Conservation (phyloP, 176 grass and related monocot genomes). For the Aegilops umbellulata region DNA sequence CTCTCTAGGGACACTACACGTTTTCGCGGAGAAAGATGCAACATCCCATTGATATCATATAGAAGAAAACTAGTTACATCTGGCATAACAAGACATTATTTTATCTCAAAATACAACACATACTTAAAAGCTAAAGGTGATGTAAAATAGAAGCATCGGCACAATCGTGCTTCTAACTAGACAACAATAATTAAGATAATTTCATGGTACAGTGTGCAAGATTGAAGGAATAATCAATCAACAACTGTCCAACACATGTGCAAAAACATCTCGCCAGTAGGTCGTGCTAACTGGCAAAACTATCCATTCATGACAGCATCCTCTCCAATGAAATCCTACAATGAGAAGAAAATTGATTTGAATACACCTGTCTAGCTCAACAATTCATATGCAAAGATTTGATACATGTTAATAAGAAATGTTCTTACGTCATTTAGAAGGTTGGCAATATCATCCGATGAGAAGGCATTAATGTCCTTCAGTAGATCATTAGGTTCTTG, state of each 20-base stretch:
- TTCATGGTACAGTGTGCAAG: conserved; percentile 6
- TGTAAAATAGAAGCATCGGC: not conserved
- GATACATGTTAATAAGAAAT: not conserved
- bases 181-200: not conserved
- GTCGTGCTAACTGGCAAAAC: not conserved
- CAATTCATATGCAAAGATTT: not conserved
- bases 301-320: conserved; percentile 1
- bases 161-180: conserved; percentile 13
- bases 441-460: not conserved
- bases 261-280: not conserved
- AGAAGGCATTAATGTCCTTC: not conserved
- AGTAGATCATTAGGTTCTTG: not conserved
- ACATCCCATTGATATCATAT: too few relatives aligned
- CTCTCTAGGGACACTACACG: too few relatives aligned
- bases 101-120: too few relatives aligned
- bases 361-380: not conserved
- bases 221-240: not conserved
- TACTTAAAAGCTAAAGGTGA: not conserved
- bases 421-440: conserved; percentile 26
- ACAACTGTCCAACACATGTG: not conserved
- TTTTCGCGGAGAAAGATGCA: too few relatives aligned
- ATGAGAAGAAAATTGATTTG: not conserved
- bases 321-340: not conserved
- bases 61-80: too few relatives aligned
- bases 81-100: too few relatives aligned